Percentiles rank a stretch among this genome's conserved stretches.
These are phyloP conservation scores for Populus hybrid DNA, from an alignment of 441 rosid species.

Conservation along the genomic window DNA sequence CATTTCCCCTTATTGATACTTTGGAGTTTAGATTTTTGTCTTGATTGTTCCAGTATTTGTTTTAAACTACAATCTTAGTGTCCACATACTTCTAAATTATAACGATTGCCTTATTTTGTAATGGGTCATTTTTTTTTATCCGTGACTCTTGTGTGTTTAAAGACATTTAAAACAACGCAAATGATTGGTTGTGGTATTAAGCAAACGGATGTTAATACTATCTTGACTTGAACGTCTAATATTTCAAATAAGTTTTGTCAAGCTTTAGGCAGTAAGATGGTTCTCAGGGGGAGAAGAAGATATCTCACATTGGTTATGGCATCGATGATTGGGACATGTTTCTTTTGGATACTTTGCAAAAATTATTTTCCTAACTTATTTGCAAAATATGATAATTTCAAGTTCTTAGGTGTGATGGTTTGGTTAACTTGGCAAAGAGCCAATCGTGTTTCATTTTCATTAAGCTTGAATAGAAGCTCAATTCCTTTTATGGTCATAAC, in stretches of 20 bases:
- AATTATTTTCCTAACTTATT: background rate
- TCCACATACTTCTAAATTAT: no score
- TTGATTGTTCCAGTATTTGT: background rate
- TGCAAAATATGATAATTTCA: background rate
- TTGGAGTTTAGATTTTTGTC: conserved; percentile 1
- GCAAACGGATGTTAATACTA: background rate
- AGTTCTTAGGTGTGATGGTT: background rate
- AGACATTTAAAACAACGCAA: conserved; percentile 1
- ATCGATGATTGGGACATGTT: background rate
- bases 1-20: background rate
- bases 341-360: conserved; percentile 1
- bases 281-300: no score
- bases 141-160: conserved; percentile 7
- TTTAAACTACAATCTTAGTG: background rate
- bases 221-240: background rate
- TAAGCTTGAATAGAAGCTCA: background rate
- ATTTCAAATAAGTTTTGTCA: background rate
- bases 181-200: conserved; percentile 10
- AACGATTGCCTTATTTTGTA: background rate
- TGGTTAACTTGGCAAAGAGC: background rate
- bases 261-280: background rate
- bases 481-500: background rate
- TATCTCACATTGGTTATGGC: background rate
- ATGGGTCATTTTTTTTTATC: conserved; percentile 13
- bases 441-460: background rate